A percentile compares a stretch with the other conserved stretches of the same genome.
Conservation (phyloP, 768 basidiomycete species). For the Tricholoma saponaceum region DNA sequence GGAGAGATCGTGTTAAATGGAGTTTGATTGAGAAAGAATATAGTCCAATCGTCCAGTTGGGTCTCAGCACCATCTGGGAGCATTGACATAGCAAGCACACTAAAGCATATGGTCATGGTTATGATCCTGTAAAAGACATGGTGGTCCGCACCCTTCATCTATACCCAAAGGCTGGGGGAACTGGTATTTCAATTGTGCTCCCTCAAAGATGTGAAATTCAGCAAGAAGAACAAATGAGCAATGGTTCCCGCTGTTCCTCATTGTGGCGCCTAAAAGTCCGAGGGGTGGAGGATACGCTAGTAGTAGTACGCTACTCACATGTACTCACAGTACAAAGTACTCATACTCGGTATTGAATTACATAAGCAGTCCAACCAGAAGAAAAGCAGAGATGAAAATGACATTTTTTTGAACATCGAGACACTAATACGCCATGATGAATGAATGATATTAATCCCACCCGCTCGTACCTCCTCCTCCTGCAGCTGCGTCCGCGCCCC, state of each 20-base stretch:
- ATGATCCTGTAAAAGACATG: conserved; percentile 2
- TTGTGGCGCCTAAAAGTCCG: conserved; percentile 22
- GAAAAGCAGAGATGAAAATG: conserved; percentile 3
- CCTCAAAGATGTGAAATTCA: conserved; percentile 97
- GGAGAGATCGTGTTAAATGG: conserved; percentile 84
- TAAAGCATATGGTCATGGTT: conserved; percentile 27
- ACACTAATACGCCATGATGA: conserved; percentile 6
- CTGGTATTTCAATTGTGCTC: conserved; percentile 91
- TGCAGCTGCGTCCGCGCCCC: conserved; percentile 36
- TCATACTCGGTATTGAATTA: too few species aligned
- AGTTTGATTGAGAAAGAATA: conserved; percentile 97
- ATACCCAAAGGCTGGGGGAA: conserved; percentile 93
- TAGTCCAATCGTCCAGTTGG: conserved; percentile 95
- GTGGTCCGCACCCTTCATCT: conserved; percentile 77
- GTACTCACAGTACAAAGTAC: too few species aligned
- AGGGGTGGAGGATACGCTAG: too few species aligned
- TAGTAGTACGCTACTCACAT: too few species aligned
- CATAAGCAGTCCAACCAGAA: neutral
- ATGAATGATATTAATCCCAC: conserved; percentile 30
- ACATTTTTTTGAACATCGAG: conserved; percentile 13
- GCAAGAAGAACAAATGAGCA: conserved; percentile 93
- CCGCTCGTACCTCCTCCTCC: conserved; percentile 27
- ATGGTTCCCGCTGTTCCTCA: conserved; percentile 67
- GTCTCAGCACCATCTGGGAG: conserved; percentile 97
- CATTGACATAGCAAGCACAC: conserved; percentile 95